A percentile compares a stretch with the other conserved stretches of the same genome.
These are phyloP conservation scores for Ambrosia hybrid DNA, from an alignment of 140 eudicot genomes.

Conservation along the genomic window DNA sequence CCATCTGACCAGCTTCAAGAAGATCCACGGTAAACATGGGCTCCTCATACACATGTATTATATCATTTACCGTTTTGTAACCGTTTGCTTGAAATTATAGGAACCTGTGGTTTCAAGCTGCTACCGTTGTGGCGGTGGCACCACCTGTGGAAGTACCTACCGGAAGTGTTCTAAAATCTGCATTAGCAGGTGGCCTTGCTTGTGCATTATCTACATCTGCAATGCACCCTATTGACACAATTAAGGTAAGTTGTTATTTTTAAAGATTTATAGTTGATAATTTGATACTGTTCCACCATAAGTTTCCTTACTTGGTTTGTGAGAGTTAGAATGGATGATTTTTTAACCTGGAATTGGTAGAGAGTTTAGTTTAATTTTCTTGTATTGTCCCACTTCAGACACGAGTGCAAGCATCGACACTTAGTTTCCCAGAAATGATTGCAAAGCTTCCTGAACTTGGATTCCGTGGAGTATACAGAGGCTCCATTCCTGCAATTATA, in stretches of 20 bases:
- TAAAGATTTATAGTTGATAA: background rate
- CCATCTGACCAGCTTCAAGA: slow-evolving; percentile 91
- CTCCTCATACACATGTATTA: background rate
- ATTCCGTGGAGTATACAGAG: slow-evolving; percentile 80
- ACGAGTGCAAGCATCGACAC: slow-evolving; percentile 90
- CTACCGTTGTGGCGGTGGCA: slow-evolving; percentile 97
- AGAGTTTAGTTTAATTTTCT: background rate
- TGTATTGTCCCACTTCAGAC: slow-evolving; percentile 50
- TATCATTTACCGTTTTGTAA: background rate
- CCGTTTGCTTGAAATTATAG: slow-evolving; percentile 34
- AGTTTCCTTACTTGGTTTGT: background rate
- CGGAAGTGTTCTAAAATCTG: slow-evolving; percentile 82
- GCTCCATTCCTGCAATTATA: slow-evolving; percentile 89
- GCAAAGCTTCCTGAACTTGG: slow-evolving; percentile 92
- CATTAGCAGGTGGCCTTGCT: slow-evolving; percentile 93
- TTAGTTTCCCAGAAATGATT: slow-evolving; percentile 77
- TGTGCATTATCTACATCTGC: slow-evolving; percentile 78
- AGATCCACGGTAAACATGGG: slow-evolving; percentile 71
- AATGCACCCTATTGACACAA: slow-evolving; percentile 86
- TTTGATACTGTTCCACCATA: background rate
- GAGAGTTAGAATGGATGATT: background rate
- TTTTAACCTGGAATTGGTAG: background rate
- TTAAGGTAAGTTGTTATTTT: slow-evolving; percentile 49
- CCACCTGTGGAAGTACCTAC: slow-evolving; percentile 87
- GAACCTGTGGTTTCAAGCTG: slow-evolving; percentile 98